A percentile compares a stretch with the other conserved stretches of the same genome.
These are phyloP conservation scores for Inga leiocalycina DNA, from an alignment of 306 rosid species.

Conservation along the genomic window DNA sequence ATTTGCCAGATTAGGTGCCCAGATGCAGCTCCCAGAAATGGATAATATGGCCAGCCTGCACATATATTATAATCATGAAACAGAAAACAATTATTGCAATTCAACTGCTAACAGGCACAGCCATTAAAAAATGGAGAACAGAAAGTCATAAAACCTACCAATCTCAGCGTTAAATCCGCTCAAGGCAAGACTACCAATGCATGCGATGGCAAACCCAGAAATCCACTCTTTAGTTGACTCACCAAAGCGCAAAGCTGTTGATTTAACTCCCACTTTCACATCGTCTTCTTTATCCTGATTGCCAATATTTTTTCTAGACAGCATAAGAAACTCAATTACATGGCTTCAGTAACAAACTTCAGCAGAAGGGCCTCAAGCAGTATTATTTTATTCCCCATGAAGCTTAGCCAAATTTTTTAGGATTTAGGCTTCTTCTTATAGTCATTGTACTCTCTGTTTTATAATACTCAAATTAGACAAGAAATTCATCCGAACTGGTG, in stretches of 20 bases:
- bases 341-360: conserved; percentile 26
- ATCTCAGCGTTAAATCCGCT: conserved; percentile 80
- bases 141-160: conserved; percentile 46
- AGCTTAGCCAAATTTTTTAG: background rate
- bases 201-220: conserved; percentile 72
- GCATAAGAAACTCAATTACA: conserved; percentile 22
- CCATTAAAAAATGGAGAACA: background rate
- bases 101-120: background rate
- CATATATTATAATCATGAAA: conserved; percentile 26
- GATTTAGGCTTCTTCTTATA: background rate
- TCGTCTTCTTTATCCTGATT: conserved; percentile 92
- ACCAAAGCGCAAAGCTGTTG: conserved; percentile 94
- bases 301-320: conserved; percentile 27
- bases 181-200: conserved; percentile 74
- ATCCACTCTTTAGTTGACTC: conserved; percentile 84
- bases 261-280: conserved; percentile 87
- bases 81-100: conserved; percentile 15
- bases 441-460: conserved; percentile 24
- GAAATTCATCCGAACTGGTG: background rate
- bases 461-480: background rate
- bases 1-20: conserved; percentile 94
- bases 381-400: background rate
- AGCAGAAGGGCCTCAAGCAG: conserved; percentile 18
- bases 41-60: conserved; percentile 87
- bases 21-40: conserved; percentile 74